Base-by-base conservation (phyloP, 2,329 filamentous ascomycete genomes). In the Talaromyces verruculosus region DNA sequence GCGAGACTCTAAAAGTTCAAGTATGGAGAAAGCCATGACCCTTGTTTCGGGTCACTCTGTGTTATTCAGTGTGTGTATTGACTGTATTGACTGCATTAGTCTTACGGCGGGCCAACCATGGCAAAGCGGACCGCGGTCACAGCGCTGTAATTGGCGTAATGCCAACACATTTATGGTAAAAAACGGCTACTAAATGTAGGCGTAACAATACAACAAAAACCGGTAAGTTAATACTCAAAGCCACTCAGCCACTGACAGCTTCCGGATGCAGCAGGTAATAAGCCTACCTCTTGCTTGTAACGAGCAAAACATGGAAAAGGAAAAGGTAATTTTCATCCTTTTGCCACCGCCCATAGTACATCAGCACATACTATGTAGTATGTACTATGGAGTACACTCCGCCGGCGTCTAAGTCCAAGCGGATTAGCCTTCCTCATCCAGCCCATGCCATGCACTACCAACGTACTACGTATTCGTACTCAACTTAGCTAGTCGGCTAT, bases 11-110 rank as follows among this genome's bases (percentile, higher is more conserved):
- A 25, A 53, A 28, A 25, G 25, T 17, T 17, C 8, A 55, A 55
- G 33, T 37, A 22, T 58, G 49, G 51, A 45, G 59, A 62, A 66
- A 43, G 64, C 49, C 49, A 59, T 57, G 65, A 67, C 65, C 67
- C 65, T 68, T 64, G 67, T 68, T 65, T 68, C 64, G 67, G 67
- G 67, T 61, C 58, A 33, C 45, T 22, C 49, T 30, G 49, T 53
- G 8, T 53, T 19, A 19, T 22, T 17, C 13, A 19, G 3, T 55
- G 4, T 22, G 8, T 33, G 49, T 19, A 53, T 53, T 30, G 22
- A 3, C 28, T 33, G 25, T 53, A 37, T 53, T 30, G 22, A 3
- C 28, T 33, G 25, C 33, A 37, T n/a, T n/a, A 19, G 19, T 55
- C 51, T 22, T 53, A 30, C 28, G 8, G 8, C 28, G 30, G 51